Percentiles rank a stretch among this genome's conserved stretches.
These are phyloP conservation scores for Articulospora tetracladia DNA, from an alignment of 495 filamentous ascomycete species.

Conservation along the genomic window DNA sequence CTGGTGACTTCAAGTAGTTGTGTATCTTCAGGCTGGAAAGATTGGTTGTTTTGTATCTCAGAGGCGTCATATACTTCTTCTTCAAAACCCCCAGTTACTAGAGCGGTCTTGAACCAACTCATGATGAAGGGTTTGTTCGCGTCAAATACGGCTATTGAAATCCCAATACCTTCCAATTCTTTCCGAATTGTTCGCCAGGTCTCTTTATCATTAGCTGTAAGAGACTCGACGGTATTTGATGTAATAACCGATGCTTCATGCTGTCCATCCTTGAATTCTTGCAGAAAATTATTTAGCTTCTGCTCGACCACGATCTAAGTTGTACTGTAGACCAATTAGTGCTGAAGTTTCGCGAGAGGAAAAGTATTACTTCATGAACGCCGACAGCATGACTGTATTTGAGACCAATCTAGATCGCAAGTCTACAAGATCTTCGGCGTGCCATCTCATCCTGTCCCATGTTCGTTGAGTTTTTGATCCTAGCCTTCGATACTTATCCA, in stretches of 20 bases:
- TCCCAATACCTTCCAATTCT: slow-evolving; percentile 4
- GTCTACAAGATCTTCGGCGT: not conserved
- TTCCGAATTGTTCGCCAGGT: slow-evolving; percentile 10
- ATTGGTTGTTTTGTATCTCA: too few relatives aligned
- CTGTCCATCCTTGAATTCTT: slow-evolving; percentile 8
- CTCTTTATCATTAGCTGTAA: slow-evolving; percentile 16
- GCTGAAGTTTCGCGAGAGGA: not conserved
- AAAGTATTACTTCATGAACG: not conserved
- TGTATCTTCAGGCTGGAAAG: too few relatives aligned
- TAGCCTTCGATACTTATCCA: not conserved
- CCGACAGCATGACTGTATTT: not conserved
- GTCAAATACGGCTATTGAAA: slow-evolving; percentile 32
- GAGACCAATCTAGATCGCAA: not conserved
- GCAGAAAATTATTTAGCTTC: slow-evolving; percentile 3
- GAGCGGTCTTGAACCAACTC: slow-evolving; percentile 31
- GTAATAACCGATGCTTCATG: slow-evolving; percentile 2
- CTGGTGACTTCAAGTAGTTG: too few relatives aligned
- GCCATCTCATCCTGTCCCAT: not conserved
- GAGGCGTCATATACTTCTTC: not conserved
- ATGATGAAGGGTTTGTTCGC: slow-evolving; percentile 35
- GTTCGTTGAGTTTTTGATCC: not conserved
- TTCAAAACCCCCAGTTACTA: slow-evolving; percentile 17
- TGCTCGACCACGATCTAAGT: slow-evolving; percentile 3
- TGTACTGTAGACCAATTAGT: not conserved
- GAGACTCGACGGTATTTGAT: slow-evolving; percentile 10